Percentiles rank a stretch among this genome's conserved stretches.
Conservation (phyloP, 1,284 basidiomycete species). For the Abortiporus biennis region DNA sequence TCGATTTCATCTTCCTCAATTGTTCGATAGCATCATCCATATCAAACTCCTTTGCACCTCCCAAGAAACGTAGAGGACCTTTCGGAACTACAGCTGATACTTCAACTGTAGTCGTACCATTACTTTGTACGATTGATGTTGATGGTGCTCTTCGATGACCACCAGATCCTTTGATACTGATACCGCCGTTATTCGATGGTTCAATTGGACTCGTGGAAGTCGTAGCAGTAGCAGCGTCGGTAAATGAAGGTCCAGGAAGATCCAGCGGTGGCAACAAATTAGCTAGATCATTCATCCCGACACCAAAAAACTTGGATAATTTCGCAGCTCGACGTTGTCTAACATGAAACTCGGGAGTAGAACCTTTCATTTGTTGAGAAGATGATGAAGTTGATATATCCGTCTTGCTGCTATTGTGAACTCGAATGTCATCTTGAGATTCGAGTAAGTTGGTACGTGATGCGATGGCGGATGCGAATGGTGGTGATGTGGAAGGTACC, state of each 20-base stretch:
- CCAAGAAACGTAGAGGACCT: slow-evolving; percentile 17
- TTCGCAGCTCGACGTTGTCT: slow-evolving; percentile 46
- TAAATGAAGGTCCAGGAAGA: slow-evolving; percentile 2
- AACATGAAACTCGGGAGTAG: slow-evolving; percentile 28
- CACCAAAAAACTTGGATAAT: slow-evolving; percentile 53
- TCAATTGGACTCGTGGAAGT: neutral
- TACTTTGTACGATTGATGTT: no score
- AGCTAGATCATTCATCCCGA: slow-evolving; percentile 41
- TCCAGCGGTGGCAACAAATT: slow-evolving; percentile 15
- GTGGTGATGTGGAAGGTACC: no score
- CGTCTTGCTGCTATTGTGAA: no score
- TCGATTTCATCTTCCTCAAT: slow-evolving; percentile 40
- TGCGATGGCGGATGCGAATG: no score
- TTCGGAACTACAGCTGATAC: slow-evolving; percentile 6
- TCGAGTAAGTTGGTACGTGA: no score
- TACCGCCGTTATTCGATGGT: no score
- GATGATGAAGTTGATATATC: no score
- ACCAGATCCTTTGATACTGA: neutral
- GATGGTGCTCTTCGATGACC: neutral
- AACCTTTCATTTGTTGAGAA: no score
- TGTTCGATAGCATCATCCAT: slow-evolving; percentile 41
- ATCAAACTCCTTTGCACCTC: slow-evolving; percentile 20
- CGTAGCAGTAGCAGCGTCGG: slow-evolving; percentile 2
- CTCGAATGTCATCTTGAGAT: no score
- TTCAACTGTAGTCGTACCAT: no score